Evolutionary conservation across 1,284 basidiomycete species (phyloP).

Genomic region (Ustilago crameri): DNA sequence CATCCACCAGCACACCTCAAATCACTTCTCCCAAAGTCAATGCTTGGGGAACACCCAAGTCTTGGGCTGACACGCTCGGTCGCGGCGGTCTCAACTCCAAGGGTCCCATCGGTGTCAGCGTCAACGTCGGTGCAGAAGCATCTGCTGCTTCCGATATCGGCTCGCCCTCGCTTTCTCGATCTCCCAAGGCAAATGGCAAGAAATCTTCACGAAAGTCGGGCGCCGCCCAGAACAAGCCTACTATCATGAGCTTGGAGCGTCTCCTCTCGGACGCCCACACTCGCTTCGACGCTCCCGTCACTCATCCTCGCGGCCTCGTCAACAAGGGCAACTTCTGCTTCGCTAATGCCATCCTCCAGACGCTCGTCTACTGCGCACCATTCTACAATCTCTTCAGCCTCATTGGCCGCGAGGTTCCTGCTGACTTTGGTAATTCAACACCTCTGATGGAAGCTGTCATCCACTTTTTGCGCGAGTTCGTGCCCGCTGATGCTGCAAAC

Average conservation of each 20-base stretch:
- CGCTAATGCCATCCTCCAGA: constrained; percentile 91
- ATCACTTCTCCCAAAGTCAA: constrained; percentile 22
- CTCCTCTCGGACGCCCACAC: constrained; percentile 48
- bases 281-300: constrained; percentile 69
- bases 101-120: constrained; percentile 43
- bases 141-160: constrained; percentile 19
- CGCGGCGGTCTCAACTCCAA: constrained; percentile 23
- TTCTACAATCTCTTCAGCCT: constrained; percentile 84
- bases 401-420: constrained; percentile 73
- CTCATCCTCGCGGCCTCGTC: constrained; percentile 83
- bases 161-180: constrained; percentile 28
- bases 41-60: constrained; percentile 43
- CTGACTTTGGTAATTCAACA: constrained; percentile 73
- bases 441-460: constrained; percentile 85
- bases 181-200: constrained; percentile 30
- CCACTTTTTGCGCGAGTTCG: constrained; percentile 83
- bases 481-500: constrained; percentile 42
- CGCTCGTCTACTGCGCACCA: constrained; percentile 86
- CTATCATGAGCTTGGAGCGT: constrained; percentile 43
- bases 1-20: constrained; percentile 22
- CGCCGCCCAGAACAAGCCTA: constrained; percentile 5
- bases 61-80: constrained; percentile 40
- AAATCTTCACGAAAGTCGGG: constrained; percentile 30
- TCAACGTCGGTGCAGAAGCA: constrained; percentile 31
- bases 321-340: constrained; percentile 99